Evolutionary conservation across 768 basidiomycete genomes (phyloP).

Genomic region (Hygrophoropsis aurantiaca): DNA sequence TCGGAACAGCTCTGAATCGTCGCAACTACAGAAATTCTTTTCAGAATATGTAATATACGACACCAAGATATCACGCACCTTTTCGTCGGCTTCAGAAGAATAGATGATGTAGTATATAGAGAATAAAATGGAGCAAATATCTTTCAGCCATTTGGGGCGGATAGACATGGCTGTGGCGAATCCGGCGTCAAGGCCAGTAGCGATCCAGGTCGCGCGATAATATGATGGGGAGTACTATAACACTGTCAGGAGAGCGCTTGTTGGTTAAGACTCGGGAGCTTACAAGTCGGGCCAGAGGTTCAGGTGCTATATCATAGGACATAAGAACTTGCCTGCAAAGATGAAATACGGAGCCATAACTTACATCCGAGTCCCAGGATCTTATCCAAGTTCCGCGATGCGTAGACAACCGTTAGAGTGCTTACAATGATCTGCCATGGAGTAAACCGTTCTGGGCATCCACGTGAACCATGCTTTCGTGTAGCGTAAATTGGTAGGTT

Average conservation of each 20-base stretch:
- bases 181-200: conserved; percentile 92
- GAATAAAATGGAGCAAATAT: conserved; percentile 83
- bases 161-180: conserved; percentile 96
- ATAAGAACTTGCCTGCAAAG: not conserved
- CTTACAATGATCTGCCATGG: conserved; percentile 95
- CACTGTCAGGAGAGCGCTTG: conserved; percentile 5
- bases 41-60: conserved; percentile 1
- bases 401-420: conserved; percentile 83
- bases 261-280: conserved; percentile 25
- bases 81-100: conserved; percentile 95
- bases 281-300: conserved; percentile 87
- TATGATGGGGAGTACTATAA: conserved; percentile 85
- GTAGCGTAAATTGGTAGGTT: not conserved
- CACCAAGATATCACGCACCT: conserved; percentile 50
- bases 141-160: conserved; percentile 86
- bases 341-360: not conserved
- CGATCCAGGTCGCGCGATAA: conserved; percentile 95
- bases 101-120: conserved; percentile 85
- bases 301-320: conserved; percentile 63
- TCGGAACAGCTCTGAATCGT: conserved; percentile 88
- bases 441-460: conserved; percentile 67
- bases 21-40: conserved; percentile 59
- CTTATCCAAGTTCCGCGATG: conserved; percentile 80
- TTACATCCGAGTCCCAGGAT: conserved; percentile 78
- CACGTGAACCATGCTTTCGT: not conserved